Evolutionary conservation across 345 rosid species (phyloP).

Genomic region (Hypericum perforatum): DNA sequence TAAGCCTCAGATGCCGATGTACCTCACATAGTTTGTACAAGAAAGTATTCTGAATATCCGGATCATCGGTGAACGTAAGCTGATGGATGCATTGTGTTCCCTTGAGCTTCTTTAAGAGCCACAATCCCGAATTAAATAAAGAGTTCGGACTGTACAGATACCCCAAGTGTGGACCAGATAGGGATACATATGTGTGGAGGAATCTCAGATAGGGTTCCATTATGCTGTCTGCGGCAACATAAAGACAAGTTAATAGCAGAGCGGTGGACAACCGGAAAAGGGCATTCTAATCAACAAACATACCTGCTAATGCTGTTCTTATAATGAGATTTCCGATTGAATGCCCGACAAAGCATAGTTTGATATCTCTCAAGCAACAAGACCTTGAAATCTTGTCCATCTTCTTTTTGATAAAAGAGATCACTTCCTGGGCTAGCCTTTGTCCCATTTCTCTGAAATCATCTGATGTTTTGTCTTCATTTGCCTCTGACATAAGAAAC

Average conservation of each 20-base stretch:
- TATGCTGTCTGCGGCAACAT: constrained; percentile 47
- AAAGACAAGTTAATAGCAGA: constrained; percentile 8
- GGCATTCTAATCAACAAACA: constrained; percentile 10
- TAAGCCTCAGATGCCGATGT: neutral
- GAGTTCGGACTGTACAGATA: constrained; percentile 91
- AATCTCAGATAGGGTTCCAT: constrained; percentile 76
- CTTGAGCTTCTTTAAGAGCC: constrained; percentile 87
- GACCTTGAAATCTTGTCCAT: constrained; percentile 57
- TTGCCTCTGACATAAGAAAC: constrained; percentile 90
- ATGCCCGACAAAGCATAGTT: constrained; percentile 91
- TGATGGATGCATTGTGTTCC: constrained; percentile 90
- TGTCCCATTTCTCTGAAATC: constrained; percentile 93
- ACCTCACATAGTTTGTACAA: constrained; percentile 82
- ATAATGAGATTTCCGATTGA: constrained; percentile 88
- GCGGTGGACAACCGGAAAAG: constrained; percentile 1
- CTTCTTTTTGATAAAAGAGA: constrained; percentile 66
- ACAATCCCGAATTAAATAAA: constrained; percentile 83
- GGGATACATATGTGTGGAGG: constrained; percentile 65
- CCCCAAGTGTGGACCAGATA: constrained; percentile 94
- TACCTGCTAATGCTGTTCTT: constrained; percentile 84
- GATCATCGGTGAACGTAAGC: constrained; percentile 88
- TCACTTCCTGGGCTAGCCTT: constrained; percentile 82
- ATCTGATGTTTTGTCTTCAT: constrained; percentile 85
- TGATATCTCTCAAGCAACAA: constrained; percentile 51
- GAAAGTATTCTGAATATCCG: constrained; percentile 68